Percentiles rank a stretch among this genome's conserved stretches.
phyloP scores from a whole-genome alignment of 1,284 basidiomycete species.

The Clitocybe nebularis region DNA sequence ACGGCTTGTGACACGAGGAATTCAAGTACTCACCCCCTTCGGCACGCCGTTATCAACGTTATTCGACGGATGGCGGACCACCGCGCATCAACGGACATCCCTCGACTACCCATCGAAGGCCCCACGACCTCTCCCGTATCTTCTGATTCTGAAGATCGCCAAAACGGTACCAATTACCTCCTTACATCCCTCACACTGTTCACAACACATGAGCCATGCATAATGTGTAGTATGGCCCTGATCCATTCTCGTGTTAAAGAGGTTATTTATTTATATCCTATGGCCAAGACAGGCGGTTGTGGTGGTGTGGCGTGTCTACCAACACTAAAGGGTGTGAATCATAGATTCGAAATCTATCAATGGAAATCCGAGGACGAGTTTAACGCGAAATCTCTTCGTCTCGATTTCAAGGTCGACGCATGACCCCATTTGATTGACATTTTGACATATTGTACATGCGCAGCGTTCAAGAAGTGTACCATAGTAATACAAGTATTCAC shows the following conservation, averaged over 20 bases:
- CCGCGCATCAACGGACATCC: constrained; percentile 30
- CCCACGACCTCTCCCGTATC: constrained; percentile 10
- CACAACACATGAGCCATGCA: constrained; percentile 89
- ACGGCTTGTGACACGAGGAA: constrained; percentile 68
- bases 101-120: constrained; percentile 6
- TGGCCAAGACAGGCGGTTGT: constrained; percentile 73
- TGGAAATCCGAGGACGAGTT: constrained; percentile 39
- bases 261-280: constrained; percentile 71
- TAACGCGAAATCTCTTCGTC: constrained; percentile 16
- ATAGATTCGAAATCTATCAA: constrained; percentile 67
- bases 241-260: constrained; percentile 88
- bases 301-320: constrained; percentile 70
- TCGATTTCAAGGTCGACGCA: constrained; percentile 41
- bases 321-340: constrained; percentile 75
- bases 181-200: constrained; percentile 81
- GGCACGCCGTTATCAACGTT: constrained; percentile 79
- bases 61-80: constrained; percentile 65
- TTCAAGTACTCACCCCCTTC: constrained; percentile 69
- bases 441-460: not conserved
- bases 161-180: constrained; percentile 78
- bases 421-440: constrained; percentile 19
- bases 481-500: not conserved
- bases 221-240: constrained; percentile 95
- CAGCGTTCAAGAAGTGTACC: not conserved
- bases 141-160: constrained; percentile 14